Base-by-base conservation (phyloP, 345 rosid species). In the Boechera divaricarpa region DNA sequence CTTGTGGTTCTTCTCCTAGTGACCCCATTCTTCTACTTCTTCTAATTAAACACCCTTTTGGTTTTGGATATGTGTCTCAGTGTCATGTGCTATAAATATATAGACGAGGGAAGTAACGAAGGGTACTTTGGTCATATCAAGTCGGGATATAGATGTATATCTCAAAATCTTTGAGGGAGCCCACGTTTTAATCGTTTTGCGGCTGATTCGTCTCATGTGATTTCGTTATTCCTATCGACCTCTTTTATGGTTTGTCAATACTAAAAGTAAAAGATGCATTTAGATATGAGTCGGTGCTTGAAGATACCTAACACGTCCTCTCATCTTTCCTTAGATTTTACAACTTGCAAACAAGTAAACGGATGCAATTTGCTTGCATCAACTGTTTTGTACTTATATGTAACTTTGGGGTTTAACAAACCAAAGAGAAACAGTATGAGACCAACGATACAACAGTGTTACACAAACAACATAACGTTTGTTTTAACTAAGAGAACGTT, bases 1-100 rank as follows among this genome's bases (percentile, higher is more conserved):
- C 77, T 39, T 81, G 86, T 81, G 88, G 84, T 42, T 81, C 48
- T n/a, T 81, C 86, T 83, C 87, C 85, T 52, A 84, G 51, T 5
- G 88, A 78, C 48, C 87, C 89, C 95, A 88, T 87, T 58, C 57
- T 35, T 58, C 8, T 10, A 36, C 5, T 57, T 29, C 15, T 15
- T 56, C 44, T 71, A 28, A 11, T 7, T 53, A 39, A 6, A 54
- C 58, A 29, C 2, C 13, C 41, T 42, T 47, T 67, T 51, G 74
- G 65, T 48, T 48, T 48, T 48, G 53, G 53, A 48, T 48, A 7
- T 48, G 38, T 70, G 71, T 12, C 55, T 16, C 3, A 63, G 7
- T 35, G 52, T 54, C 65, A 62, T 44, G 69, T 49, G 61, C 55
- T n/a, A 24, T 31, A 26, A 24, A 52, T 52, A 63, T 77, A 70